Conservation (phyloP, 2,329 filamentous ascomycete genomes). For the Ambrosiella xylebori region DNA sequence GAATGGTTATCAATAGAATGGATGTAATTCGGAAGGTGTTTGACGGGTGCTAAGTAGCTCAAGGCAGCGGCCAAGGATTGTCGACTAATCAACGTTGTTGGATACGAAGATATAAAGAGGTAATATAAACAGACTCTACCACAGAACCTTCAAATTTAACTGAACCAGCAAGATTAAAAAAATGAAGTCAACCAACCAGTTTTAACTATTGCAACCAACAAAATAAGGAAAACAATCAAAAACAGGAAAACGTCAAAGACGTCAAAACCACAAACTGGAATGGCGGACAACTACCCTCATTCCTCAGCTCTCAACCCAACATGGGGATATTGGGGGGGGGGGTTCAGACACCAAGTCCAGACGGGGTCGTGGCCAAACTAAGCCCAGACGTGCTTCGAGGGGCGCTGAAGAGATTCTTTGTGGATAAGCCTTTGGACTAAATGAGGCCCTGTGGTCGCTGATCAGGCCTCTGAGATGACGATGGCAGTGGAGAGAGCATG, state of each 20-base stretch:
- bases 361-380: neutral
- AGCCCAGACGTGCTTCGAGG: neutral
- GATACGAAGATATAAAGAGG: no score
- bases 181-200: no score
- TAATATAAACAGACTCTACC: no score
- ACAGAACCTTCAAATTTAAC: no score
- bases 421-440: neutral
- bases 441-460: neutral
- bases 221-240: neutral
- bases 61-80: no score
- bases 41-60: no score
- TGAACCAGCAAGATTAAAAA: no score
- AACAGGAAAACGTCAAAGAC: neutral
- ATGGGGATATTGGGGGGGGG: no score
- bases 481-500: neutral
- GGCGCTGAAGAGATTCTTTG: no score
- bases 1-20: no score
- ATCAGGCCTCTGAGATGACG: neutral
- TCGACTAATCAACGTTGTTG: no score
- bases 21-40: no score
- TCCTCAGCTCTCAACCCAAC: neutral
- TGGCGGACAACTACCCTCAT: neutral
- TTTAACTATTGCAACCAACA: neutral
- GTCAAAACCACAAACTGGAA: neutral
- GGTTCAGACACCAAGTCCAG: neutral